Conservation (phyloP, 768 basidiomycete genomes). For the Polyporus arcularius region DNA sequence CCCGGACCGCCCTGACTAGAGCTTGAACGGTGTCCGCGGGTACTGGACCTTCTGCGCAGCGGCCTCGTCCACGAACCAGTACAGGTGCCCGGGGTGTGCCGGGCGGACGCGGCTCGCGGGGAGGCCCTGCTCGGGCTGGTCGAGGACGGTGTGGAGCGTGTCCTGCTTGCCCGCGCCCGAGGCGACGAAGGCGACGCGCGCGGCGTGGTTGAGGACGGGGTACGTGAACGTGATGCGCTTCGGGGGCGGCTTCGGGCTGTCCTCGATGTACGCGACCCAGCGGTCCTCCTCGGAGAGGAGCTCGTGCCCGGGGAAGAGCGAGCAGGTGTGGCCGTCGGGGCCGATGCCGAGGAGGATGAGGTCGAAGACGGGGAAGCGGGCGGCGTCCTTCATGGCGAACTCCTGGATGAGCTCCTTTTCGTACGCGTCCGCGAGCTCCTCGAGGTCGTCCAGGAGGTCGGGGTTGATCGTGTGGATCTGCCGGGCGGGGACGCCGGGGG, state of each 20-base stretch:
- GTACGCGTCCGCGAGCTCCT: constrained; percentile 80
- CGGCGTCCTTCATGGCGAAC: constrained; percentile 91
- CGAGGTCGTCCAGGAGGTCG: constrained; percentile 64
- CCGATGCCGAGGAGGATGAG: constrained; percentile 97
- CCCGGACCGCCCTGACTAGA: constrained; percentile 36
- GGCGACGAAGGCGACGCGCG: constrained; percentile 87
- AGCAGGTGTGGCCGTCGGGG: constrained; percentile 97
- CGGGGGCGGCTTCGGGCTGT: constrained; percentile 92
- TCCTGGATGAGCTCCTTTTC: constrained; percentile 83
- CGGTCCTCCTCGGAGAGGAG: constrained; percentile 84
- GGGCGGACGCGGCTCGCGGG: constrained; percentile 85
- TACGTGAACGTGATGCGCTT: constrained; percentile 90
- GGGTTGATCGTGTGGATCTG: constrained; percentile 88
- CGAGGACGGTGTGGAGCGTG: constrained; percentile 70
- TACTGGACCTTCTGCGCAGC: constrained; percentile 68
- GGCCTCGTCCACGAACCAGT: constrained; percentile 93
- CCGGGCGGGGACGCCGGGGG: constrained; percentile 54
- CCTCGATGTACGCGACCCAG: constrained; percentile 93
- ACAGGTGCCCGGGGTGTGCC: constrained; percentile 77
- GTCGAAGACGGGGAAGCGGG: constrained; percentile 97
- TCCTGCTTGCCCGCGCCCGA: constrained; percentile 82
- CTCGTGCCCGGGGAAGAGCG: constrained; percentile 92
- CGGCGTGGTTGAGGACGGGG: constrained; percentile 88
- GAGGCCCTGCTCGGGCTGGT: constrained; percentile 74
- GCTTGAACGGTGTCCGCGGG: constrained; percentile 55